phyloP scores from a whole-genome alignment of 192 early-diverging fungal species.

The Phycomyces blakesleeanus region DNA sequence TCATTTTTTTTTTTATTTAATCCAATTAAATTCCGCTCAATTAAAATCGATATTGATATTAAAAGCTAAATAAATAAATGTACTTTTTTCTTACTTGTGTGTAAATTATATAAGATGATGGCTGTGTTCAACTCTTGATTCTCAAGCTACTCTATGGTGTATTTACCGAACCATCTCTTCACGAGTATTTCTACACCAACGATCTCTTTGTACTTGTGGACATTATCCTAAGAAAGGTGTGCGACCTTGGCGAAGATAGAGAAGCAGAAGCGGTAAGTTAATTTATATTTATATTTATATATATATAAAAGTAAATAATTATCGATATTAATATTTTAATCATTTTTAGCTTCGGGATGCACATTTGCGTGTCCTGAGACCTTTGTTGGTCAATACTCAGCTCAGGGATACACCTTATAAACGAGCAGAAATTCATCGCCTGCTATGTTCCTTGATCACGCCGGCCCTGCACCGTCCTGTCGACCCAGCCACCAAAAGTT shows the following conservation, averaged over 20 bases:
- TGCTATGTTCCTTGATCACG: slow-evolving; percentile 40
- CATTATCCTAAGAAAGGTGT: slow-evolving; percentile 78
- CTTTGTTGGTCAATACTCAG: slow-evolving; percentile 63
- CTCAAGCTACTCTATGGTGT: slow-evolving; percentile 71
- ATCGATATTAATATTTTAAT: not conserved
- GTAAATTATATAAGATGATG: slow-evolving; percentile 38
- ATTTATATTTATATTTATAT: not conserved
- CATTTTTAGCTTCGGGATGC: slow-evolving; percentile 53
- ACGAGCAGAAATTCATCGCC: slow-evolving; percentile 41
- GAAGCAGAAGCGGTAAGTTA: slow-evolving; percentile 13
- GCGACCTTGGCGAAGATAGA: slow-evolving; percentile 50
- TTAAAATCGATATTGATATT: too few relatives aligned
- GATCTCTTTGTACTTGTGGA: slow-evolving; percentile 86
- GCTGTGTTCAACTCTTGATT: slow-evolving; percentile 50
- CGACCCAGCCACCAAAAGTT: slow-evolving; percentile 39
- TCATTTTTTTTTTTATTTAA: too few relatives aligned
- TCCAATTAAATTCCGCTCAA: too few relatives aligned
- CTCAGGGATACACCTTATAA: slow-evolving; percentile 43
- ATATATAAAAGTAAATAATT: not conserved
- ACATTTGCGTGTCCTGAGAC: slow-evolving; percentile 62
- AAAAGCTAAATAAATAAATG: too few relatives aligned
- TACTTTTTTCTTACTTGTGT: not conserved
- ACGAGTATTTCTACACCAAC: slow-evolving; percentile 87
- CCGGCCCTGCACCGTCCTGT: slow-evolving; percentile 34
- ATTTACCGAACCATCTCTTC: slow-evolving; percentile 57